Percentiles rank a stretch among this genome's conserved stretches.
These are phyloP conservation scores for Trichoderma lentiforme DNA, from an alignment of 2,329 filamentous ascomycete genomes.

Conservation along the genomic window DNA sequence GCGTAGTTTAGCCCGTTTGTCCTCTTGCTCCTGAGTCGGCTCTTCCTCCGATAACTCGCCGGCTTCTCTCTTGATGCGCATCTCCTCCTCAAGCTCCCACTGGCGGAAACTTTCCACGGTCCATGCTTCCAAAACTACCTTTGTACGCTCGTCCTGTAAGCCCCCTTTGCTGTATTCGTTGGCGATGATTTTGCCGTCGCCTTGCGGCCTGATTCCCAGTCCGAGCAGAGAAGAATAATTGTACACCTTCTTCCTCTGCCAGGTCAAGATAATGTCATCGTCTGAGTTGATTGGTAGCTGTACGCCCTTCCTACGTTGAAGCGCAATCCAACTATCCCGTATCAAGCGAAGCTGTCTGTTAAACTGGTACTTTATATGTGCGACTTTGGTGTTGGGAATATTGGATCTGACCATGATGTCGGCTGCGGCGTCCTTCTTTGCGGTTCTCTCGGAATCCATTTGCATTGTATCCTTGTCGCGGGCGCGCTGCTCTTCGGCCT, in stretches of 20 bases:
- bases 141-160: slow-evolving; percentile 48
- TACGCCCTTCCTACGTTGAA: slow-evolving; percentile 47
- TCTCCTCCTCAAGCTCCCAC: slow-evolving; percentile 48
- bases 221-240: slow-evolving; percentile 69
- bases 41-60: slow-evolving; percentile 39
- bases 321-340: slow-evolving; percentile 64
- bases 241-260: slow-evolving; percentile 70
- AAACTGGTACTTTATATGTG: slow-evolving; percentile 61
- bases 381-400: slow-evolving; percentile 56
- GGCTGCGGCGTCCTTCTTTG: slow-evolving; percentile 29
- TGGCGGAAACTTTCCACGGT: slow-evolving; percentile 59
- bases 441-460: slow-evolving; percentile 18
- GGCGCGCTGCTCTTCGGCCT: slow-evolving; percentile 36
- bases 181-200: slow-evolving; percentile 41
- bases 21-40: slow-evolving; percentile 19
- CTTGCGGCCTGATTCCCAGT: slow-evolving; percentile 55
- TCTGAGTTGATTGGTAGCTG: slow-evolving; percentile 40
- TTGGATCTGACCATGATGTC: slow-evolving; percentile 55
- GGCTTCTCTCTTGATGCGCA: slow-evolving; percentile 41
- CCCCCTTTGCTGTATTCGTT: slow-evolving; percentile 39
- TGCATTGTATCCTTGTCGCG: slow-evolving; percentile 26
- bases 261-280: slow-evolving; percentile 70
- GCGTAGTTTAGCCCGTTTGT: slow-evolving; percentile 40
- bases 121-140: slow-evolving; percentile 75
- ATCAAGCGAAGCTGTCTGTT: slow-evolving; percentile 66